A percentile compares a stretch with the other conserved stretches of the same genome.
phyloP scores from a whole-genome alignment of 768 basidiomycete genomes.

The Kwoniella sp. region DNA sequence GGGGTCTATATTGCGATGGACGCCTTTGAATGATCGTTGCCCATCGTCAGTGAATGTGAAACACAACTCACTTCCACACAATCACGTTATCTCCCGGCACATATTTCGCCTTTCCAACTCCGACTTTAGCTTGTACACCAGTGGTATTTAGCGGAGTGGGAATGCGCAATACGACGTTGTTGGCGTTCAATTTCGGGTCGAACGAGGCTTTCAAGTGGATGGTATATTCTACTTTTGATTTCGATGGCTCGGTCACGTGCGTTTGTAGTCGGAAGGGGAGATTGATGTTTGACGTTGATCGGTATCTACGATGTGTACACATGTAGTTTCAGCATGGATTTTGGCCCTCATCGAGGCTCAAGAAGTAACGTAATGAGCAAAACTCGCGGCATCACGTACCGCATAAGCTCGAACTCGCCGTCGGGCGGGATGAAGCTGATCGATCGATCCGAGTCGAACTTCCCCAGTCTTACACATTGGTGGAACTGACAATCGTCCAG shows the following conservation, averaged over 20 bases:
- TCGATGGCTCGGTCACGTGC: slow-evolving; percentile 90
- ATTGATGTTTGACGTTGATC: slow-evolving; percentile 93
- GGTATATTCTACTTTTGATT: slow-evolving; percentile 85
- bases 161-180: slow-evolving; percentile 87
- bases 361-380: not conserved
- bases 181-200: slow-evolving; percentile 86
- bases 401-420: slow-evolving; percentile 98
- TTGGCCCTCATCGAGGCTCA: not conserved
- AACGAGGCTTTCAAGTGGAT: slow-evolving; percentile 87
- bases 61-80: slow-evolving; percentile 85
- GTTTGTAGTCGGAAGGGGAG: slow-evolving; percentile 86
- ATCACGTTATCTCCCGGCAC: slow-evolving; percentile 93
- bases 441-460: slow-evolving; percentile 89
- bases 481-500: slow-evolving; percentile 98
- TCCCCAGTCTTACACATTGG: slow-evolving; percentile 92
- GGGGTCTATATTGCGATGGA: no score
- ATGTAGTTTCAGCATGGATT: not conserved
- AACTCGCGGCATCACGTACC: slow-evolving; percentile 62
- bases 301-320: slow-evolving; percentile 76
- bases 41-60: not conserved
- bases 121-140: slow-evolving; percentile 85
- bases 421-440: slow-evolving; percentile 98
- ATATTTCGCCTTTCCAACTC: slow-evolving; percentile 94
- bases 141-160: slow-evolving; percentile 96
- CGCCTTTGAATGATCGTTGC: no score